Evolutionary conservation across 345 rosid genomes (phyloP), one percentile per base, ranked within the genome.

Genomic region (Eucalyptus tenuipes): DNA sequence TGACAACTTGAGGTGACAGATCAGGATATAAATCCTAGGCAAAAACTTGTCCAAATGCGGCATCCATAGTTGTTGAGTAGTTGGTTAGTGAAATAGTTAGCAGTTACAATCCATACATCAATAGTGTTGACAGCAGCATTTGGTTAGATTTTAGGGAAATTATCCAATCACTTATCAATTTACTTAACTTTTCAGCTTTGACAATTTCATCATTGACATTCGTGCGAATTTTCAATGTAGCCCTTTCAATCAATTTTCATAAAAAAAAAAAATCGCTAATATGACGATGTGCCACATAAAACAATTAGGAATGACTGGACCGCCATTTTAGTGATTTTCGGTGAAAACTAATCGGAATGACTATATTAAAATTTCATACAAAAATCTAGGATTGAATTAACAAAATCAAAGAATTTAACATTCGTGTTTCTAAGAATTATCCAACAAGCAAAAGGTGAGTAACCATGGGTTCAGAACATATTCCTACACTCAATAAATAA

Each of bases 271-370:
- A 71, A 71, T 37, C 14, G 0, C 2, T 14, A 2, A 68, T 15
- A 17, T 3, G 42, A 3, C 3, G 5, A 13, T 14, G 31, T 27
- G 7, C 2, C 15, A 13, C 20, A 7, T n/a, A 7, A 3, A 33
- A 4, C 6, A 1, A 7, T 15, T 31, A 29, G 9, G 7, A n/a
- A 61, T 25, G 31, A 29, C 6, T 0, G 15, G 3, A 7, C 11
- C 6, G 0, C 1, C 44, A 71, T 10, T 2, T 9, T 5, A 17
- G 7, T 2, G 7, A 71, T 71, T 71, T 2, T 5, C 1, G 3
- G 3, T 6, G 7, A 71, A 66, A 68, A 17, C 16, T 68, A 10
- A 0, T 10, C 2, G 13, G 0, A 2, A 31, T 8, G 7, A 31
- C 3, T 16, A 16, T 4, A 68, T 31, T 68, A 17, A 31, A 68